A percentile compares a stretch with the other conserved stretches of the same genome.
phyloP scores from a whole-genome alignment of 2,329 filamentous ascomycete genomes.

The Calonectria hongkongensis region DNA sequence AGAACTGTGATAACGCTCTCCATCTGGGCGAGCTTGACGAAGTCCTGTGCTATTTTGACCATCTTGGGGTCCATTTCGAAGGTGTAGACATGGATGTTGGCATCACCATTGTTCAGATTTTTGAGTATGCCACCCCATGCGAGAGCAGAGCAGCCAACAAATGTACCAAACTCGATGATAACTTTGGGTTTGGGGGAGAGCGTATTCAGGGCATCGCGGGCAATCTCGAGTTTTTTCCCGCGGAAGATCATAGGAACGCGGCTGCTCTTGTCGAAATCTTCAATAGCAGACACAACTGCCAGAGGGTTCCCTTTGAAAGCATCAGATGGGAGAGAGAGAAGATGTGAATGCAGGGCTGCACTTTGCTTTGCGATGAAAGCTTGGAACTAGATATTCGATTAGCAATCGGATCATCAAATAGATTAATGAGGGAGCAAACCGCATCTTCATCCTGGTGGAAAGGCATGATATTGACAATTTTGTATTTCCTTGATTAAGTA shows the following conservation, averaged over 20 bases:
- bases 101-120: neutral
- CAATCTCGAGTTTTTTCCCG: slow-evolving; percentile 1
- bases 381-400: neutral
- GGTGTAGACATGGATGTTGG: slow-evolving; percentile 11
- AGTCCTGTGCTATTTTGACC: slow-evolving; percentile 5
- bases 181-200: slow-evolving; percentile 11
- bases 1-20: slow-evolving; percentile 2
- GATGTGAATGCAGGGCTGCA: slow-evolving; percentile 1
- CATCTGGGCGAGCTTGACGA: neutral
- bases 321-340: slow-evolving; percentile 5
- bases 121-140: slow-evolving; percentile 10
- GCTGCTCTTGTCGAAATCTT: neutral
- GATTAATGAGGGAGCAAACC: neutral
- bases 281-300: neutral
- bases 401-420: neutral
- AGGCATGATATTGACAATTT: neutral
- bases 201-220: neutral
- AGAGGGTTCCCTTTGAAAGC: neutral
- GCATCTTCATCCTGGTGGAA: neutral
- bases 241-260: slow-evolving; percentile 5
- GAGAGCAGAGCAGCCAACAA: slow-evolving; percentile 10
- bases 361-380: neutral
- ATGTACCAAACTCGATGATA: slow-evolving; percentile 12
- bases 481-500: neutral
- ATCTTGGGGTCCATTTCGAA: slow-evolving; percentile 22